Percentiles rank a stretch among this genome's conserved stretches.
Conservation (phyloP, 2,329 filamentous ascomycete species). For the Talaromyces amestolkiae region DNA sequence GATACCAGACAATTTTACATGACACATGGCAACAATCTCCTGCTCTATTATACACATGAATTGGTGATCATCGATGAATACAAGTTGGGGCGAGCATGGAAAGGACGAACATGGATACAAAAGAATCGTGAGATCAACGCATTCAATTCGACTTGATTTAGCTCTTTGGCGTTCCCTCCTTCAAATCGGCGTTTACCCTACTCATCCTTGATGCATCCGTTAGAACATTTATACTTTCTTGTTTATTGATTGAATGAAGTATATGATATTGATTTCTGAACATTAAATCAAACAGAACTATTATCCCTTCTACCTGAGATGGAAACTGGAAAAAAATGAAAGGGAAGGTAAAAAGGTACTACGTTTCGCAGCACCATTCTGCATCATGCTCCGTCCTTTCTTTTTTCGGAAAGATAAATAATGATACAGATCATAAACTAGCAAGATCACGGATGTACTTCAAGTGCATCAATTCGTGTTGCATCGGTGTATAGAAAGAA, state of each 20-base stretch:
- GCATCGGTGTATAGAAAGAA: background rate
- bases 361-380: background rate
- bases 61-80: background rate
- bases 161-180: slow-evolving; percentile 2
- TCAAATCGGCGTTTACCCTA: background rate
- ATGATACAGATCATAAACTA: slow-evolving; percentile 6
- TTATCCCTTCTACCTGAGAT: slow-evolving; percentile 12
- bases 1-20: background rate
- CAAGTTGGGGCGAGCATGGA: background rate
- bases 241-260: slow-evolving; percentile 4
- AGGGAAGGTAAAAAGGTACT: background rate
- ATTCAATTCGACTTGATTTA: slow-evolving; percentile 6
- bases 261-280: slow-evolving; percentile 5
- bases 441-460: background rate
- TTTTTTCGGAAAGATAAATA: slow-evolving; percentile 1
- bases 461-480: background rate
- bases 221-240: background rate
- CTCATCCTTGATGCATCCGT: background rate
- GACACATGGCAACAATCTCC: background rate
- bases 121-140: background rate
- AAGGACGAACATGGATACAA: background rate
- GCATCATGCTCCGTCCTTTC: background rate
- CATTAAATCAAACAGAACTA: slow-evolving; percentile 2
- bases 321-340: background rate
- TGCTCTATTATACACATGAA: too few species aligned